Evolutionary conservation across 1,284 basidiomycete species (phyloP).

Genomic region (Apiotrichum gracile): DNA sequence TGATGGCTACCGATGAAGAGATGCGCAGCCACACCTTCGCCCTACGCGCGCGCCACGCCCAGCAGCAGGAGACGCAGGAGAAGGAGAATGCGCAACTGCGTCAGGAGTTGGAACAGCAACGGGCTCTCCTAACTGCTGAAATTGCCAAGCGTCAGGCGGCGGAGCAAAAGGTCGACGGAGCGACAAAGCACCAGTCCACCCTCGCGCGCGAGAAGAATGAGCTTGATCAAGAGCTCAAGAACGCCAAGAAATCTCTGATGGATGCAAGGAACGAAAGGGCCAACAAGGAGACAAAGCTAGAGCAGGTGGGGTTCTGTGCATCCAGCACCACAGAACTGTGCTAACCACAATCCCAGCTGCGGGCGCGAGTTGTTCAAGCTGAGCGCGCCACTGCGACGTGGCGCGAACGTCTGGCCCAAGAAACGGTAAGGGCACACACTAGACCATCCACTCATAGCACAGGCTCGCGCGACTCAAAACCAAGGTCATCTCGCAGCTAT

Average conservation of each 20-base stretch:
- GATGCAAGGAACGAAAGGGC: background rate
- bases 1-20: too few species aligned
- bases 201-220: conserved; percentile 15
- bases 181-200: conserved; percentile 17
- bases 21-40: too few species aligned
- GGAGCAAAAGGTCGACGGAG: conserved; percentile 7
- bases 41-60: too few species aligned
- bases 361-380: too few species aligned
- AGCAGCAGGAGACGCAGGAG: background rate
- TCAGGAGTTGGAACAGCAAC: background rate
- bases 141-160: background rate
- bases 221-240: conserved; percentile 2
- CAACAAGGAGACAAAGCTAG: background rate
- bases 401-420: too few species aligned
- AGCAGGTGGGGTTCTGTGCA: conserved; percentile 5
- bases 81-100: conserved; percentile 23
- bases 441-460: too few species aligned
- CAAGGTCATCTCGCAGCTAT: too few species aligned
- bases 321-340: too few species aligned
- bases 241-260: background rate
- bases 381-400: too few species aligned
- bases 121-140: background rate
- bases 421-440: too few species aligned
- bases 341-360: too few species aligned
- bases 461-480: too few species aligned